Percentiles rank a stretch among this genome's conserved stretches.
Conservation (phyloP, 177 flowering plant species). For the Vitis hybrid region DNA sequence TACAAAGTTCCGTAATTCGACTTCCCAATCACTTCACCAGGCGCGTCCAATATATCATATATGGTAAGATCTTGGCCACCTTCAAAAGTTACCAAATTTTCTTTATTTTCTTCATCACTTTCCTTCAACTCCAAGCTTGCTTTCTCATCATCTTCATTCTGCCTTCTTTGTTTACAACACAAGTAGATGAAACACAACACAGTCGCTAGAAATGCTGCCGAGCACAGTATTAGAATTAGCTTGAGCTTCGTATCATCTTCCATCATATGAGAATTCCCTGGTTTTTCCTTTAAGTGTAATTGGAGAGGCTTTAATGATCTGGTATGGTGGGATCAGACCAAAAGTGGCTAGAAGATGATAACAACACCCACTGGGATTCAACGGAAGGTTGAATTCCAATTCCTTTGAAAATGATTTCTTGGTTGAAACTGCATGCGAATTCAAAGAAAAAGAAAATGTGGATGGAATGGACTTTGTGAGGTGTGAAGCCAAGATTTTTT, state of each 20-base stretch:
- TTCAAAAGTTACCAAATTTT: conserved; percentile 59
- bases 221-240: conserved; percentile 12
- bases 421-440: neutral
- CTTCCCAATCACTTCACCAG: conserved; percentile 92
- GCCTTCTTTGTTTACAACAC: conserved; percentile 27
- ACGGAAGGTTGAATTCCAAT: no score
- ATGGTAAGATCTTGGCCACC: conserved; percentile 70
- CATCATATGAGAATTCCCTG: conserved; percentile 23
- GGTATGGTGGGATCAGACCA: no score
- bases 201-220: conserved; percentile 12
- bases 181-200: conserved; percentile 29
- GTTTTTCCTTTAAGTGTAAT: neutral
- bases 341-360: no score
- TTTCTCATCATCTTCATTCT: conserved; percentile 14
- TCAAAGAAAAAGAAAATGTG: conserved; percentile 11
- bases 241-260: conserved; percentile 26
- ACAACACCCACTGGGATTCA: no score
- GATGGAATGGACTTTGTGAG: conserved; percentile 17
- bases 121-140: conserved; percentile 17
- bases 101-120: conserved; percentile 30
- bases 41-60: conserved; percentile 81
- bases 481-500: conserved; percentile 10
- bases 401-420: no score
- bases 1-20: conserved; percentile 86
- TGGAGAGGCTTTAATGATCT: neutral